A percentile compares a stretch with the other conserved stretches of the same genome.
phyloP scores from a whole-genome alignment of 768 basidiomycete species.

The Royoungia palumana region DNA sequence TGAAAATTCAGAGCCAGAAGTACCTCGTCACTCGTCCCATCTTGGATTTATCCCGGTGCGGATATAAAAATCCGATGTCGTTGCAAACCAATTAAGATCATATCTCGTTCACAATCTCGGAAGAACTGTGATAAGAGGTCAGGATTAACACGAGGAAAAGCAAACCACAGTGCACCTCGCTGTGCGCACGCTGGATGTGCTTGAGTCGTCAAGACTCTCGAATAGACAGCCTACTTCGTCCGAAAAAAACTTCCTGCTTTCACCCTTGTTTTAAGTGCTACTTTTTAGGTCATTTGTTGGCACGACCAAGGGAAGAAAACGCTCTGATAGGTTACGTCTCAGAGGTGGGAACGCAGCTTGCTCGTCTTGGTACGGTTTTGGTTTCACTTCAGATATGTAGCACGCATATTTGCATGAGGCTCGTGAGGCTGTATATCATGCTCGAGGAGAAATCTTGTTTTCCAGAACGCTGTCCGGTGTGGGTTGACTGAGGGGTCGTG shows the following conservation, averaged over 20 bases:
- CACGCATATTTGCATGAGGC: conserved; percentile 69
- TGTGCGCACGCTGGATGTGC: conserved; percentile 54
- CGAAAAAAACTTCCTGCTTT: conserved; percentile 71
- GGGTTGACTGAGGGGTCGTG: too few relatives aligned
- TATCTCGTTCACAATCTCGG: conserved; percentile 73
- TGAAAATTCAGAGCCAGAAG: conserved; percentile 27
- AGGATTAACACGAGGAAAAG: background rate
- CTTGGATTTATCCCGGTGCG: conserved; percentile 62
- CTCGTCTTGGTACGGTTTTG: conserved; percentile 32
- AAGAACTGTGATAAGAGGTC: conserved; percentile 45
- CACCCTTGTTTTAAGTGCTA: conserved; percentile 80
- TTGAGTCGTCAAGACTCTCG: conserved; percentile 64
- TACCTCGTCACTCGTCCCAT: conserved; percentile 55
- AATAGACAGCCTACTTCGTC: conserved; percentile 85
- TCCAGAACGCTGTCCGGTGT: too few relatives aligned
- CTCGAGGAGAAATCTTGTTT: too few relatives aligned
- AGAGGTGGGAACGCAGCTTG: background rate
- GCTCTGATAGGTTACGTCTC: conserved; percentile 28
- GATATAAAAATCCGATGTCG: conserved; percentile 67
- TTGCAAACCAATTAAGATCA: conserved; percentile 81
- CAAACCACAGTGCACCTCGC: conserved; percentile 51
- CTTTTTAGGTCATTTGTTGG: conserved; percentile 67
- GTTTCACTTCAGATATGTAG: conserved; percentile 74
- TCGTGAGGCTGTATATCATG: conserved; percentile 57
- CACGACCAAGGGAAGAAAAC: conserved; percentile 40